phyloP scores from a whole-genome alignment of 169 alveolate species.

The Ichthyophthirius multifiliis region DNA sequence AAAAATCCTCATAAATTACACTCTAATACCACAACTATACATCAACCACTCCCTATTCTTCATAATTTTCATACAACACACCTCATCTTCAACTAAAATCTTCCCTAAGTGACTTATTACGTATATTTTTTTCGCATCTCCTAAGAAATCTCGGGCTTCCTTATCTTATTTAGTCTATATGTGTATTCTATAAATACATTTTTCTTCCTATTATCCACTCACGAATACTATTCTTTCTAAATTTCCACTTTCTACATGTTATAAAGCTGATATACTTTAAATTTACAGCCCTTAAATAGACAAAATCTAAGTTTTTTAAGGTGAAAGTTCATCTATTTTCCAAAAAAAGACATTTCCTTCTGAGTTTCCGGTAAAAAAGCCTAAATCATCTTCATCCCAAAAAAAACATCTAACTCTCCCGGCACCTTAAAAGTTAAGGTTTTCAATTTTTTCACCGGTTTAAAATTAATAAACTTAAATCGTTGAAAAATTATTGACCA shows the following conservation, averaged over 20 bases:
- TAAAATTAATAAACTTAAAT: slow-evolving; percentile 87
- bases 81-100: slow-evolving; percentile 33
- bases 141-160: not conserved
- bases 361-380: slow-evolving; percentile 84
- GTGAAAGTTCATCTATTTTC: slow-evolving; percentile 46
- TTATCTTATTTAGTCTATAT: not conserved
- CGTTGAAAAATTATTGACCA: slow-evolving; percentile 82
- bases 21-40: slow-evolving; percentile 68
- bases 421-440: slow-evolving; percentile 60
- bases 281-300: too few relatives aligned
- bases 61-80: slow-evolving; percentile 49
- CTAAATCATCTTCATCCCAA: slow-evolving; percentile 90
- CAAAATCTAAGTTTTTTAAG: slow-evolving; percentile 44
- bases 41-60: slow-evolving; percentile 60
- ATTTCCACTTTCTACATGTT: not conserved
- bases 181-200: not conserved
- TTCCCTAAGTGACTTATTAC: not conserved
- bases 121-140: not conserved
- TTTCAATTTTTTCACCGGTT: slow-evolving; percentile 84
- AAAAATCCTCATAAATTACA: slow-evolving; percentile 74
- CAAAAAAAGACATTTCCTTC: slow-evolving; percentile 89
- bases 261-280: not conserved
- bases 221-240: not conserved
- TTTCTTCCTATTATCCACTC: not conserved
- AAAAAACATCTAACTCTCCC: slow-evolving; percentile 83